Conservation (phyloP, 768 basidiomycete species). For the Trametes gibbosa region DNA sequence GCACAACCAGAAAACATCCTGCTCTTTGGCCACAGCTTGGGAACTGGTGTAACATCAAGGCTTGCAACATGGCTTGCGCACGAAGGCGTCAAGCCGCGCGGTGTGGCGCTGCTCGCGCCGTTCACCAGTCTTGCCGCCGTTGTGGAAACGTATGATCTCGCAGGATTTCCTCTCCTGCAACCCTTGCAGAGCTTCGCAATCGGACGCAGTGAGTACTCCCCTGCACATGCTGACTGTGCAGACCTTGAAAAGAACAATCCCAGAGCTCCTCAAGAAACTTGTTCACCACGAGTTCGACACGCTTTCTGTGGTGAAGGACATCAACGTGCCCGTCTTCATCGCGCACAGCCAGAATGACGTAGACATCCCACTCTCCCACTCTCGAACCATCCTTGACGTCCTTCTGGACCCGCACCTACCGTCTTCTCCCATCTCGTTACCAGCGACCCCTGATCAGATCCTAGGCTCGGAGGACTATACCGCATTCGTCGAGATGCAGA, state of each 20-base stretch:
- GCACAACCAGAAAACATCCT: slow-evolving; percentile 59
- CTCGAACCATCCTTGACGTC: slow-evolving; percentile 61
- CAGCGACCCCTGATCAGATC: slow-evolving; percentile 28
- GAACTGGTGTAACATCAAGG: slow-evolving; percentile 69
- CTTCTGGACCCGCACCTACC: slow-evolving; percentile 67
- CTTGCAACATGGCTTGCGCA: slow-evolving; percentile 38
- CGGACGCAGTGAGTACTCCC: slow-evolving; percentile 52
- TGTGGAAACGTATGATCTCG: slow-evolving; percentile 64
- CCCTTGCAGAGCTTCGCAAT: slow-evolving; percentile 66
- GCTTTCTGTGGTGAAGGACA: slow-evolving; percentile 51
- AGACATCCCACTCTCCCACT: slow-evolving; percentile 72
- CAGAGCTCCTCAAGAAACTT: slow-evolving; percentile 55
- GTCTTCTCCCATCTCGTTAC: slow-evolving; percentile 36
- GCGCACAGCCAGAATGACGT: slow-evolving; percentile 73
- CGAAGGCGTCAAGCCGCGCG: slow-evolving; percentile 40
- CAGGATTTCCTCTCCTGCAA: slow-evolving; percentile 68
- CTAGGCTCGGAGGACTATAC: slow-evolving; percentile 43
- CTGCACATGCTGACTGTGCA: not conserved
- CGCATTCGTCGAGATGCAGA: slow-evolving; percentile 37
- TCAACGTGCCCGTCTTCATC: slow-evolving; percentile 67
- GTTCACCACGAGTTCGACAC: slow-evolving; percentile 63
- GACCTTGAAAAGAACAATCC: not conserved
- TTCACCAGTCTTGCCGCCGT: slow-evolving; percentile 40
- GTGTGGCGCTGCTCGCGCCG: slow-evolving; percentile 42
- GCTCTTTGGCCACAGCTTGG: slow-evolving; percentile 84